Evolutionary conservation across 139 green algal species (phyloP).

Genomic region (Coelastrella sp.): DNA sequence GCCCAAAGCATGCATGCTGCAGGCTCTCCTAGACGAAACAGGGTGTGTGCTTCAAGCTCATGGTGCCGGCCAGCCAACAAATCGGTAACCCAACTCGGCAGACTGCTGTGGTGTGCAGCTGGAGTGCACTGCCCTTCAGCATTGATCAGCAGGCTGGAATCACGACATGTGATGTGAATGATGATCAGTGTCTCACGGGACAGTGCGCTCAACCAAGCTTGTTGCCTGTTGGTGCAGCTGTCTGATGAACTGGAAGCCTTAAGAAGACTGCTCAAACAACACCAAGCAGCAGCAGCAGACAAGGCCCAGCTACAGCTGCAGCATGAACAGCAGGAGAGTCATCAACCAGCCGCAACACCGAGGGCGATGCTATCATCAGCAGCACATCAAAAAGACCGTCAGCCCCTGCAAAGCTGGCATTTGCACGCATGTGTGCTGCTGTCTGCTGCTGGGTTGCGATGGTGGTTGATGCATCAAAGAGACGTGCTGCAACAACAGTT

Average conservation of each 20-base stretch:
- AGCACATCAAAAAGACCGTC: not conserved
- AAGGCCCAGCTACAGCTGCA: not conserved
- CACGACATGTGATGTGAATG: too few species aligned
- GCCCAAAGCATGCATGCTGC: too few species aligned
- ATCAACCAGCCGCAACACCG: not conserved
- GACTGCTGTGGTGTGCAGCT: not conserved
- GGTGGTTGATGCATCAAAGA: constrained; percentile 10
- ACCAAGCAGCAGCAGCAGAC: constrained; percentile 4
- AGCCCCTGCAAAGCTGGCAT: not conserved
- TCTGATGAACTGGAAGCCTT: not conserved
- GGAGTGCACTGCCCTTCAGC: too few species aligned
- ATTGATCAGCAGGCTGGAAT: too few species aligned
- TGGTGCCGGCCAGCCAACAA: too few species aligned
- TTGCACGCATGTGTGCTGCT: constrained; percentile 11
- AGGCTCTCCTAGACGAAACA: too few species aligned
- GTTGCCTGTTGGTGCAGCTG: not conserved
- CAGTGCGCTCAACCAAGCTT: not conserved
- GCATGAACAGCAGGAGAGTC: not conserved
- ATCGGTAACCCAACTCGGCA: too few species aligned
- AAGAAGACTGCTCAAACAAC: not conserved
- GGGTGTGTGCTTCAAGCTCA: too few species aligned
- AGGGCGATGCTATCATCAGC: not conserved
- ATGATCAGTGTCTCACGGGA: not conserved
- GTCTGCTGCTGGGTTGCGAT: not conserved
- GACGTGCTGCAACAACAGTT: constrained; percentile 28